phyloP scores from a whole-genome alignment of 2,329 filamentous ascomycete species.

The Coniochaeta prunicola region DNA sequence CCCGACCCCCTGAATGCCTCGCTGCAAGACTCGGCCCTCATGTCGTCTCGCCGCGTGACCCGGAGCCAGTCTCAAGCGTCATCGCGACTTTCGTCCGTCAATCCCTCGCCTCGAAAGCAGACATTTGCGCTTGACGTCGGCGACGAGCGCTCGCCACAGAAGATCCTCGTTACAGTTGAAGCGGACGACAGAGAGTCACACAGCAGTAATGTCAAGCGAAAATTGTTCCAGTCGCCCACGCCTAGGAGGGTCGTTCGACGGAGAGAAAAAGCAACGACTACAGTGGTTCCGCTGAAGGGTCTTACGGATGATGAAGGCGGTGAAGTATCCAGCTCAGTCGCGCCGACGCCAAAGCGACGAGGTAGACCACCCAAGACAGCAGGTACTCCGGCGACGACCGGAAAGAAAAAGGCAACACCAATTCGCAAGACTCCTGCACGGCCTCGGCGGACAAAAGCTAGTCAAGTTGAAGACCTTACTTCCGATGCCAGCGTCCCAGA shows the following conservation, averaged over 20 bases:
- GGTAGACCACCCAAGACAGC: constrained; percentile 39
- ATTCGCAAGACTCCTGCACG: constrained; percentile 25
- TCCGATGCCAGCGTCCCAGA: constrained; percentile 19
- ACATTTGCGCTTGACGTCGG: constrained; percentile 51
- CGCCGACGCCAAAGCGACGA: constrained; percentile 33
- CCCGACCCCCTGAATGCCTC: constrained; percentile 42
- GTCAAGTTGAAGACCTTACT: constrained; percentile 10
- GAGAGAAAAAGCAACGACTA: constrained; percentile 35
- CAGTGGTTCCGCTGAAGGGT: constrained; percentile 40
- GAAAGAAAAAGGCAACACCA: constrained; percentile 40
- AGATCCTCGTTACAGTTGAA: constrained; percentile 48
- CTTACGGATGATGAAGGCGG: constrained; percentile 32
- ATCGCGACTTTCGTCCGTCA: constrained; percentile 18
- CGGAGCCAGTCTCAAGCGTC: constrained; percentile 28
- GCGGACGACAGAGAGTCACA: constrained; percentile 25
- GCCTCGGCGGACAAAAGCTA: constrained; percentile 20
- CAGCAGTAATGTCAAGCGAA: constrained; percentile 21
- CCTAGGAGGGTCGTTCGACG: constrained; percentile 28
- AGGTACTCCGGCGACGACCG: constrained; percentile 39
- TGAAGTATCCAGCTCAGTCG: constrained; percentile 14
- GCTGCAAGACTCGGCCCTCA: constrained; percentile 21
- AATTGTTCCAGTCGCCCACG: constrained; percentile 36
- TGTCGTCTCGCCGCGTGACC: constrained; percentile 34
- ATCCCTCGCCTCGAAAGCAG: constrained; percentile 44
- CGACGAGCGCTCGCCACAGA: constrained; percentile 40